A percentile compares a stretch with the other conserved stretches of the same genome.
Conservation (phyloP, 2,329 filamentous ascomycete species). For the Ceratocystis smalleyi region DNA sequence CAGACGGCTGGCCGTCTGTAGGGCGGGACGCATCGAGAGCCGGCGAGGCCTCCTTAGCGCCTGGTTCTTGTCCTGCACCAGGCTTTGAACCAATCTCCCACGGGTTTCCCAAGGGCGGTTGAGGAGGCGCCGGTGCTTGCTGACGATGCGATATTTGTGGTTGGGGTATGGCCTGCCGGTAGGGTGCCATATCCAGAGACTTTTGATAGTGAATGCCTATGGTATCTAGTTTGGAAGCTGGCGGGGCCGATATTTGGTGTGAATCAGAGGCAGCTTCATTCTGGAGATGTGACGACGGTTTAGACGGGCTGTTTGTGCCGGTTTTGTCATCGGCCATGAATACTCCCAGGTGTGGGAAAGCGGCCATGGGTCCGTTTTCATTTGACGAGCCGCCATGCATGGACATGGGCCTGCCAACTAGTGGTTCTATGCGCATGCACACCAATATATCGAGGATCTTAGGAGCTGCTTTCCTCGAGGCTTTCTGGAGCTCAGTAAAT, state of each 20-base stretch:
- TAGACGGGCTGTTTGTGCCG: not conserved
- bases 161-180: not conserved
- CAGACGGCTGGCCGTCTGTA: not conserved
- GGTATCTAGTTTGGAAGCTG: not conserved
- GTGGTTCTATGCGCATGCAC: slow-evolving; percentile 33
- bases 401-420: not conserved
- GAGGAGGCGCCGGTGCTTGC: slow-evolving; percentile 11
- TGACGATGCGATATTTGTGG: not conserved
- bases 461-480: slow-evolving; percentile 34
- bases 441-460: slow-evolving; percentile 36
- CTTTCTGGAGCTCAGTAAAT: slow-evolving; percentile 33
- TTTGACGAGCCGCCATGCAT: slow-evolving; percentile 8
- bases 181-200: not conserved
- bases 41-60: not conserved
- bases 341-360: not conserved
- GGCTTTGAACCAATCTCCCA: slow-evolving; percentile 27
- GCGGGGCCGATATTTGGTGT: slow-evolving; percentile 1
- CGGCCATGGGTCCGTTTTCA: not conserved
- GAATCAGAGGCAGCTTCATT: not conserved
- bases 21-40: not conserved
- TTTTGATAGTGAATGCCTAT: slow-evolving; percentile 5
- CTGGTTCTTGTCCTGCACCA: slow-evolving; percentile 16
- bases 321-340: not conserved
- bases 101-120: slow-evolving; percentile 29
- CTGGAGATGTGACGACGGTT: not conserved